Evolutionary conservation across 192 early-diverging fungal genomes (phyloP).

Genomic region (Coemansia brasiliensis): DNA sequence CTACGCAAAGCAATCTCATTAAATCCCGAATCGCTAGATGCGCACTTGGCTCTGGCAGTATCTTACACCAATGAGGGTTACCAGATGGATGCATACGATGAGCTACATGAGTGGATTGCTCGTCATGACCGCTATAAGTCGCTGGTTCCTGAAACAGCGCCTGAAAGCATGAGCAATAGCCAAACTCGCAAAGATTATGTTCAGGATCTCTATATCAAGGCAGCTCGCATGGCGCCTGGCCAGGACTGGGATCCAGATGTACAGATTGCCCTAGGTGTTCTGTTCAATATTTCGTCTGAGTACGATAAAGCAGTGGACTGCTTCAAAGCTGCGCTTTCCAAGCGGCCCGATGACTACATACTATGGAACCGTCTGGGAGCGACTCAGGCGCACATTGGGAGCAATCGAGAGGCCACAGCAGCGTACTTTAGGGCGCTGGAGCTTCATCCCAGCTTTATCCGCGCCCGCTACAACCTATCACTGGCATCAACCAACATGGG

Average conservation of each 20-base stretch:
- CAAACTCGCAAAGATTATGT: slow-evolving; percentile 68
- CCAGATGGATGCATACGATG: slow-evolving; percentile 82
- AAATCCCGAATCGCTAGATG: slow-evolving; percentile 74
- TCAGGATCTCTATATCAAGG: slow-evolving; percentile 74
- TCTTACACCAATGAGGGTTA: slow-evolving; percentile 92
- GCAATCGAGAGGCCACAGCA: slow-evolving; percentile 76
- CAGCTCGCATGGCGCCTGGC: slow-evolving; percentile 63
- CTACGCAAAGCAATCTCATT: slow-evolving; percentile 74
- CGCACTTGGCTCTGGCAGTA: slow-evolving; percentile 85
- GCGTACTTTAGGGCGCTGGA: slow-evolving; percentile 93
- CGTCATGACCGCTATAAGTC: slow-evolving; percentile 70
- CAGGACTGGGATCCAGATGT: slow-evolving; percentile 80
- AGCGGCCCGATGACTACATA: slow-evolving; percentile 86
- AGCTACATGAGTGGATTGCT: slow-evolving; percentile 84
- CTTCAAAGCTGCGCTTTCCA: slow-evolving; percentile 86
- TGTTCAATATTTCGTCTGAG: slow-evolving; percentile 92
- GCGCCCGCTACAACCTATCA: slow-evolving; percentile 95
- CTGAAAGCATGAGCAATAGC: slow-evolving; percentile 32
- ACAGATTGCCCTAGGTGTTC: slow-evolving; percentile 89
- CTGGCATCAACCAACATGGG: slow-evolving; percentile 88
- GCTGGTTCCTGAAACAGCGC: slow-evolving; percentile 38
- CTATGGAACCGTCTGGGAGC: slow-evolving; percentile 98
- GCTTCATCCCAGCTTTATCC: slow-evolving; percentile 92
- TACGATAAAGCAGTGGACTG: slow-evolving; percentile 97
- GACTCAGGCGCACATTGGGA: slow-evolving; percentile 87